Evolutionary conservation across 345 rosid species (phyloP), one percentile per base, ranked within the genome.

Genomic region (Reutealis trisperma): DNA sequence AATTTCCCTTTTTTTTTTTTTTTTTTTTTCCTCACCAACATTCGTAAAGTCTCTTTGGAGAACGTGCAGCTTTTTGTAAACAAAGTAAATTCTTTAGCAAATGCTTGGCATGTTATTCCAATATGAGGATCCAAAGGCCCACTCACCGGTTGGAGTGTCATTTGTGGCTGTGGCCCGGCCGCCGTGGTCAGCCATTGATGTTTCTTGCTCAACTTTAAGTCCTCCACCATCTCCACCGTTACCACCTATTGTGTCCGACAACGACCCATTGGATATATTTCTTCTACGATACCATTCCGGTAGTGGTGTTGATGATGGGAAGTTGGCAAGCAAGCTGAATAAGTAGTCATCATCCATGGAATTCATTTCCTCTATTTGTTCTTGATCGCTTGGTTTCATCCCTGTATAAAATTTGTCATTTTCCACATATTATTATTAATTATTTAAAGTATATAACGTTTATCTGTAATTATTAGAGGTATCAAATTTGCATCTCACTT

Each of bases 31-130:
- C 49, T 41, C 30, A 37, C 22, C 30, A 37, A 57, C 51, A 37
- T 59, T 64, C 24, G 37, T 4, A 15, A 30, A 24, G 65, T 61
- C 15, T 25, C 65, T 27, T 61, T 61, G 34, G 27, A 61, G 6
- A 25, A 8, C 13, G 27, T 14, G 65, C 7, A 27, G 59, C 59
- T 54, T 54, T 54, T 61, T 10, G 41, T 21, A 16, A 67, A 27
- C 9, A n/a, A 73, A 22, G 24, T 5, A 37, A 6, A 37, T 11
- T 42, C 24, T 75, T 30, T 41, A 87, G 82, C 88, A 86, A 72
- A 92, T 87, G 44, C 88, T 71, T 37, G 94, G 97, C 90, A 92
- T 84, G 84, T 87, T 89, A 71, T 85, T 85, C 93, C 92, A 90
- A 52, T 78, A 72, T 57, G 83, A 77, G 44, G 90, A 77, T 52